Percentiles rank a stretch among this genome's conserved stretches.
phyloP scores from a whole-genome alignment of 768 basidiomycete species.

The Pleurotus tuber-regium region DNA sequence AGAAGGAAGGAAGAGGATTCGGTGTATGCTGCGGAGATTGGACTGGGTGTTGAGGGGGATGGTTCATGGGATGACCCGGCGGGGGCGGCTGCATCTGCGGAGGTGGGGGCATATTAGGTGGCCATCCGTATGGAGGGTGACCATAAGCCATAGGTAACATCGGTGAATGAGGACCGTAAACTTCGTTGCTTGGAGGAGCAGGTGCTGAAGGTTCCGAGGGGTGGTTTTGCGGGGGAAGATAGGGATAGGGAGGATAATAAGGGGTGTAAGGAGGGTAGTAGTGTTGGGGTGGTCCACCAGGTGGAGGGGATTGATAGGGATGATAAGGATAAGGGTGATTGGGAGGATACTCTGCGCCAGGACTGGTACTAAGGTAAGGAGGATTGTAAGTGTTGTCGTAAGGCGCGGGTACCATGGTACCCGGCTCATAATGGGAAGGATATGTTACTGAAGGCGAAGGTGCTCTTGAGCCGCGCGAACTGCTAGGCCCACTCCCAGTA shows the following conservation, averaged over 20 bases:
- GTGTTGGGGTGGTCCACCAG: constrained; percentile 11
- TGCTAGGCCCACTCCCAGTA: constrained; percentile 50
- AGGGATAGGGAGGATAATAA: constrained; percentile 40
- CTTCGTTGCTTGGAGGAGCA: constrained; percentile 27
- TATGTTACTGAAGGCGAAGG: constrained; percentile 78
- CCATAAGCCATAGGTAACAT: constrained; percentile 29
- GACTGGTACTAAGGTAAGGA: constrained; percentile 20
- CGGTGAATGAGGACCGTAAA: constrained; percentile 27
- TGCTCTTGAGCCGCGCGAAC: constrained; percentile 71
- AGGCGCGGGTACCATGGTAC: constrained; percentile 30
- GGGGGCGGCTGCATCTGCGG: constrained; percentile 17
- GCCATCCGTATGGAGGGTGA: constrained; percentile 34
- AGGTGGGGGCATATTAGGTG: constrained; percentile 27
- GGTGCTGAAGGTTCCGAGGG: constrained; percentile 27
- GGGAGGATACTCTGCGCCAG: constrained; percentile 40
- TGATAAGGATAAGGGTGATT: constrained; percentile 52
- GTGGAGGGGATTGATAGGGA: constrained; percentile 22
- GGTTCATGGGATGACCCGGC: constrained; percentile 22
- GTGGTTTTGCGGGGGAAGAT: constrained; percentile 34
- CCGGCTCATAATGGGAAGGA: constrained; percentile 69
- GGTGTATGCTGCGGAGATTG: constrained; percentile 5
- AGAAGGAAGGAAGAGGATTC: constrained; percentile 3
- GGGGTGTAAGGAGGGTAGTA: constrained; percentile 22
- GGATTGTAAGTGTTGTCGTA: constrained; percentile 50
- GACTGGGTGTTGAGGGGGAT: constrained; percentile 7